Evolutionary conservation across 2,329 filamentous ascomycete genomes (phyloP).

Genomic region (Macroventuria anomochaeta): DNA sequence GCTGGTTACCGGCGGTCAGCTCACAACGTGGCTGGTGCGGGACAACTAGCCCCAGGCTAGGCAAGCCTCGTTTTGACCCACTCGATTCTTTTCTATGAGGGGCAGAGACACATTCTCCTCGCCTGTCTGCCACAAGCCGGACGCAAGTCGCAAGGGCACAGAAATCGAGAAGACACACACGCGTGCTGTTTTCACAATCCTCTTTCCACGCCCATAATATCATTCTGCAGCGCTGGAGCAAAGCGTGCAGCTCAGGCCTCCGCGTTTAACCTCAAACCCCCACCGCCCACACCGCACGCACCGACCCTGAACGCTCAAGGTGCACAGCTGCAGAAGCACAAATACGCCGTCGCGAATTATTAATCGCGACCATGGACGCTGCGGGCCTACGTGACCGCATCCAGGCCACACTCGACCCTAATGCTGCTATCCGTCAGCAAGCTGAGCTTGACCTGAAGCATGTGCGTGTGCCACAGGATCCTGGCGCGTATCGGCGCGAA

Average conservation of each 20-base stretch:
- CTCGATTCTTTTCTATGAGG: slow-evolving; percentile 13
- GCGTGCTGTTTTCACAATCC: slow-evolving; percentile 20
- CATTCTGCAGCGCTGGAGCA: slow-evolving; percentile 19
- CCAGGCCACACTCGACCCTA: slow-evolving; percentile 74
- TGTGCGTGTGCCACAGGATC: slow-evolving; percentile 59
- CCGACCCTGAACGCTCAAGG: slow-evolving; percentile 20
- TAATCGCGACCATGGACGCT: slow-evolving; percentile 69
- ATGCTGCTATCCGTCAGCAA: slow-evolving; percentile 75
- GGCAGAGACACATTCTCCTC: slow-evolving; percentile 16
- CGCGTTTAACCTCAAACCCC: slow-evolving; percentile 18
- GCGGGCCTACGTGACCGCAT: slow-evolving; percentile 77
- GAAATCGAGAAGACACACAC: slow-evolving; percentile 19
- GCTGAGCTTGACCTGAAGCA: slow-evolving; percentile 83
- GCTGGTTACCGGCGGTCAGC: too few species aligned
- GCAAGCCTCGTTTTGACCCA: slow-evolving; percentile 14
- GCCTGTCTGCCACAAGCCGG: slow-evolving; percentile 35
- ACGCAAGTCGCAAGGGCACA: slow-evolving; percentile 37
- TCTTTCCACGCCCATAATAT: slow-evolving; percentile 20
- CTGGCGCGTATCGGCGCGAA: slow-evolving; percentile 20
- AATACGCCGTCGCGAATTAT: slow-evolving; percentile 15
- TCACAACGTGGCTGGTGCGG: too few species aligned
- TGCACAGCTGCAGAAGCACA: slow-evolving; percentile 12
- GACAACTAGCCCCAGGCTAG: too few species aligned
- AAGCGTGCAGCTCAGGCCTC: slow-evolving; percentile 23
- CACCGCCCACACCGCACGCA: slow-evolving; percentile 32